These are phyloP conservation scores for Malassezia equina DNA, from an alignment of 1,284 basidiomycete species.

Conservation along the genomic window DNA sequence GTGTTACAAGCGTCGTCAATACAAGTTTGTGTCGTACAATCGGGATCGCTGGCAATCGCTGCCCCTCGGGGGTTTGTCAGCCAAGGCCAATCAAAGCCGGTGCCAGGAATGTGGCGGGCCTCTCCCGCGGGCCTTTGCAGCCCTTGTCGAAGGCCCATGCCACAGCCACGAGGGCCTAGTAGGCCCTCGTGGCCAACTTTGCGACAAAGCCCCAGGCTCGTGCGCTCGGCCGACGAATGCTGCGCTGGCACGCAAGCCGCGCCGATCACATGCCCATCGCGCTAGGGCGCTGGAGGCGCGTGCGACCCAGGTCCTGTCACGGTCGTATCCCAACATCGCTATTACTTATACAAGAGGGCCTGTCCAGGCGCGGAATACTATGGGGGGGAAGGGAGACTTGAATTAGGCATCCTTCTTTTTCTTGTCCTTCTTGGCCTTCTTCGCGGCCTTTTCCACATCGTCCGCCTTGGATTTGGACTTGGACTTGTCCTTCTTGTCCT, in stretches of 20 bases:
- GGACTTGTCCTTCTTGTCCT: constrained; percentile 51
- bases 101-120: background rate
- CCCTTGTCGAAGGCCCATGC: background rate
- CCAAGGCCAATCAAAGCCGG: constrained; percentile 5
- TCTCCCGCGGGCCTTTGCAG: background rate
- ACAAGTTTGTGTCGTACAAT: background rate
- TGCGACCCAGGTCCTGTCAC: background rate
- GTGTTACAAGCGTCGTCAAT: constrained; percentile 1
- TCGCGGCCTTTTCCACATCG: constrained; percentile 28
- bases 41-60: constrained; percentile 5
- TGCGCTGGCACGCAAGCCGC: constrained; percentile 9
- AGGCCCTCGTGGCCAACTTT: background rate
- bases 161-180: constrained; percentile 1
- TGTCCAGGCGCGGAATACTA: constrained; percentile 3
- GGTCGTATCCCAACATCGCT: background rate
- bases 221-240: constrained; percentile 2
- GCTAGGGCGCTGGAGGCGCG: background rate
- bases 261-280: background rate
- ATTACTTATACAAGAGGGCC: constrained; percentile 8
- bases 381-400: background rate
- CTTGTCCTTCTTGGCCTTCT: constrained; percentile 33
- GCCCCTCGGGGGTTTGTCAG: background rate
- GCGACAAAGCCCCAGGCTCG: background rate
- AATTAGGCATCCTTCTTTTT: constrained; percentile 22
- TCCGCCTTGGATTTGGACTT: constrained; percentile 23